These are phyloP conservation scores for Berberis thunbergii DNA, from an alignment of 164 flowering plant species.

Conservation along the genomic window DNA sequence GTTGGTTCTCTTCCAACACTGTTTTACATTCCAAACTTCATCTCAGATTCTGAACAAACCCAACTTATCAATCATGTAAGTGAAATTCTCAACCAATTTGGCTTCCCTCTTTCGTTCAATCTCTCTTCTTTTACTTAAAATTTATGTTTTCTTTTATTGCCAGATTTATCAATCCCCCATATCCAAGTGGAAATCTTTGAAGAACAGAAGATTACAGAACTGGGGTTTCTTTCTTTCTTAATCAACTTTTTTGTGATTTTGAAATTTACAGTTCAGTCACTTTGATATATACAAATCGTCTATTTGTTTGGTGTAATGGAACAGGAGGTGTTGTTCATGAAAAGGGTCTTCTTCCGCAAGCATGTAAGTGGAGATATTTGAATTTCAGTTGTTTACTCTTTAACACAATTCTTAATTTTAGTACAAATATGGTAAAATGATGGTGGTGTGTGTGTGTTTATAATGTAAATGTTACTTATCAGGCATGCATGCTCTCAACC, in stretches of 20 bases:
- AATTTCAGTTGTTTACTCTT: not conserved
- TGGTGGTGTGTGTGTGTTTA: too few relatives aligned
- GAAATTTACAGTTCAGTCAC: not conserved
- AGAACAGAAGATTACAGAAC: conserved; percentile 77
- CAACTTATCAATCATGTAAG: conserved; percentile 46
- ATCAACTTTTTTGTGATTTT: not conserved
- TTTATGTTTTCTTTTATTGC: not conserved
- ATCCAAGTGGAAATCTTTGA: conserved; percentile 80
- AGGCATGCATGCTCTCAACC: too few relatives aligned
- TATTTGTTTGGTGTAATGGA: conserved; percentile 1
- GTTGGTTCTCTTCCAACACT: conserved; percentile 61
- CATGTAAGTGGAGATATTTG: conserved; percentile 41
- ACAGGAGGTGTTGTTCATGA: conserved; percentile 91
- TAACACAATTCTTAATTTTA: not conserved
- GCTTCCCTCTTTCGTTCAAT: not conserved
- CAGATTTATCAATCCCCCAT: conserved; percentile 60
- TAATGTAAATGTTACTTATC: too few relatives aligned
- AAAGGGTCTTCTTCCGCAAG: conserved; percentile 78
- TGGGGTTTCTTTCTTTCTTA: conserved; percentile 49
- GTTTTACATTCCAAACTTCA: conserved; percentile 61
- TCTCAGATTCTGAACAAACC: conserved; percentile 39
- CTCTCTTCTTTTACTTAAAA: not conserved
- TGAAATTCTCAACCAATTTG: not conserved
- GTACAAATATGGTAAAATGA: not conserved
- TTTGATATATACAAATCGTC: not conserved